phyloP scores from a whole-genome alignment of 305 asterid species.

The Fraxinus sp. region DNA sequence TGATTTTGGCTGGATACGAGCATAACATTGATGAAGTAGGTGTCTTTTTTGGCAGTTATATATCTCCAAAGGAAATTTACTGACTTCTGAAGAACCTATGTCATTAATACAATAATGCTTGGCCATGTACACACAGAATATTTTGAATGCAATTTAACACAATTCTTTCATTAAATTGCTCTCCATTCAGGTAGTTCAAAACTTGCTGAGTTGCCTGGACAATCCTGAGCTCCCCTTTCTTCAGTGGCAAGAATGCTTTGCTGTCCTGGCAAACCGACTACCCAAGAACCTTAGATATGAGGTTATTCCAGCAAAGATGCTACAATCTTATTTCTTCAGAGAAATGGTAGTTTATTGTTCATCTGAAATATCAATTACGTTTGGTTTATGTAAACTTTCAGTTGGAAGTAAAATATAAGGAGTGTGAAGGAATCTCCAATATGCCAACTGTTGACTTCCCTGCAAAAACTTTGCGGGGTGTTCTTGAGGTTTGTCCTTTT shows the following conservation, averaged over 20 bases:
- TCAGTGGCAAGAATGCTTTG: constrained; percentile 99
- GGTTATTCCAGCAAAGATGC: constrained; percentile 36
- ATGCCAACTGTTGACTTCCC: constrained; percentile 82
- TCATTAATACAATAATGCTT: constrained; percentile 1
- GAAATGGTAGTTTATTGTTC: constrained; percentile 4
- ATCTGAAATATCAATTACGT: background rate
- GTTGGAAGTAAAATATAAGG: constrained; percentile 82
- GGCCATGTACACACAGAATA: constrained; percentile 10
- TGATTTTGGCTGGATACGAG: constrained; percentile 98
- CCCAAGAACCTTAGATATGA: constrained; percentile 81
- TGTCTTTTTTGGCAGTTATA: constrained; percentile 27
- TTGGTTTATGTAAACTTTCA: constrained; percentile 33
- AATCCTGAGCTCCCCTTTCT: constrained; percentile 98
- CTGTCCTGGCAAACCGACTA: constrained; percentile 91
- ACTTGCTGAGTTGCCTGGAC: constrained; percentile 92
- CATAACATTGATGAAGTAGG: constrained; percentile 87
- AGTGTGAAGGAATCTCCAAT: constrained; percentile 60
- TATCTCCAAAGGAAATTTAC: background rate
- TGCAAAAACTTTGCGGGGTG: constrained; percentile 68
- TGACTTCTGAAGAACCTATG: background rate
- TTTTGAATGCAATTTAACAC: background rate
- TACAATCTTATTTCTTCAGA: background rate
- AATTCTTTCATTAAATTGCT: constrained; percentile 16
- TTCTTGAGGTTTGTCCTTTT: constrained; percentile 69
- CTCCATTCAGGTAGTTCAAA: constrained; percentile 80